phyloP scores from a whole-genome alignment of 257 asterid genomes.

The Nicotiana obtusifolia region DNA sequence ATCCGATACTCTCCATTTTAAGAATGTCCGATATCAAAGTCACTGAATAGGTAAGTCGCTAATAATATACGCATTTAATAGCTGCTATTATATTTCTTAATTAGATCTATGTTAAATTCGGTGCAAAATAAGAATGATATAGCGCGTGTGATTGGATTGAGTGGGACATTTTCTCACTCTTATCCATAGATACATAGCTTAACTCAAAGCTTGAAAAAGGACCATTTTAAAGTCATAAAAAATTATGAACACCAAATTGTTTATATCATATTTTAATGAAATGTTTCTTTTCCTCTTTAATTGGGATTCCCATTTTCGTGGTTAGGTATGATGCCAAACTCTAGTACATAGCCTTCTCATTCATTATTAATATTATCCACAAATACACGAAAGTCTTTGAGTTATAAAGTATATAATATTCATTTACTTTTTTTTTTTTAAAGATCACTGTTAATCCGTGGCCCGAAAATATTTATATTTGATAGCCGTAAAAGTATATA shows the following conservation, averaged over 20 bases:
- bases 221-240: neutral
- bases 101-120: neutral
- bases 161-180: neutral
- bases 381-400: neutral
- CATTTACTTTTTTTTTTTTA: neutral
- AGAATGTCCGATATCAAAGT: too few species aligned
- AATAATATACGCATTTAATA: too few species aligned
- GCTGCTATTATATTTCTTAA: neutral
- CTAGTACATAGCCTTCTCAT: neutral
- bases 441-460: too few species aligned
- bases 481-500: too few species aligned
- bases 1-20: too few species aligned
- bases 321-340: neutral
- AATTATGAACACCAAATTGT: neutral
- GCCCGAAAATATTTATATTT: rapidly evolving
- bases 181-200: neutral
- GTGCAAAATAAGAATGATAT: neutral
- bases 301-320: neutral
- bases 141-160: neutral
- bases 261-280: neutral
- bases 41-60: too few species aligned
- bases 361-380: neutral
- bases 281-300: neutral
- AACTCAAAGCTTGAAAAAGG: neutral
- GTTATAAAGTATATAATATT: neutral